Conservation (phyloP, 2,329 filamentous ascomycete genomes). For the Pseudogymnoascus sp. region DNA sequence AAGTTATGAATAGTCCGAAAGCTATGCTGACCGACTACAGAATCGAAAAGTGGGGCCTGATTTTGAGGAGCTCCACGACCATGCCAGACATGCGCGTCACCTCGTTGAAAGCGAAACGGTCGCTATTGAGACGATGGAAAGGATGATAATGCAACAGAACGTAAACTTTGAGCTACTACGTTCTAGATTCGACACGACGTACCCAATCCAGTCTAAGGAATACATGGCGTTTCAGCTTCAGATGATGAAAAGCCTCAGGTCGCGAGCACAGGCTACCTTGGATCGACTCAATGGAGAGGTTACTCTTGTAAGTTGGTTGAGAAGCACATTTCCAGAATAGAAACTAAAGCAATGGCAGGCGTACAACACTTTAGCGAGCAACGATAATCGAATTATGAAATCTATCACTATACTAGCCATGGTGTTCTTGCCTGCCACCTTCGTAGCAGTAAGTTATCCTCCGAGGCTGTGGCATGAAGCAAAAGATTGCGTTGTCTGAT, state of each 20-base stretch:
- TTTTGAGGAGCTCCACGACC: neutral
- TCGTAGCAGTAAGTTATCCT: conserved; percentile 16
- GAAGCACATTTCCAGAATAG: neutral
- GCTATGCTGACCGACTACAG: neutral
- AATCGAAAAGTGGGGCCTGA: neutral
- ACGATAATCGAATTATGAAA: conserved; percentile 17
- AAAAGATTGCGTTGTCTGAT: neutral
- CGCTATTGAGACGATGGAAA: neutral
- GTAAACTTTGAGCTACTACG: neutral
- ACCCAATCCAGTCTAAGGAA: neutral
- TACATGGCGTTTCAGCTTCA: neutral
- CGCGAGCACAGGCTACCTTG: neutral
- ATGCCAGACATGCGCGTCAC: neutral
- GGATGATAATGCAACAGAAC: neutral
- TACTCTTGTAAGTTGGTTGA: neutral
- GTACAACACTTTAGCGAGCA: conserved; percentile 6
- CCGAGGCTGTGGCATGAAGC: neutral
- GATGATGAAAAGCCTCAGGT: neutral
- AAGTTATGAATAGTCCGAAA: neutral
- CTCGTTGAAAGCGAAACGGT: neutral
- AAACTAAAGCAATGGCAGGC: neutral
- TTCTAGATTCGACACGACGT: neutral
- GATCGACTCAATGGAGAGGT: neutral
- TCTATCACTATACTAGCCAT: conserved; percentile 17
- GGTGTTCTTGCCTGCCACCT: conserved; percentile 19